Base-by-base conservation (phyloP, 805 yeast species). In the Candida bentonensis region DNA sequence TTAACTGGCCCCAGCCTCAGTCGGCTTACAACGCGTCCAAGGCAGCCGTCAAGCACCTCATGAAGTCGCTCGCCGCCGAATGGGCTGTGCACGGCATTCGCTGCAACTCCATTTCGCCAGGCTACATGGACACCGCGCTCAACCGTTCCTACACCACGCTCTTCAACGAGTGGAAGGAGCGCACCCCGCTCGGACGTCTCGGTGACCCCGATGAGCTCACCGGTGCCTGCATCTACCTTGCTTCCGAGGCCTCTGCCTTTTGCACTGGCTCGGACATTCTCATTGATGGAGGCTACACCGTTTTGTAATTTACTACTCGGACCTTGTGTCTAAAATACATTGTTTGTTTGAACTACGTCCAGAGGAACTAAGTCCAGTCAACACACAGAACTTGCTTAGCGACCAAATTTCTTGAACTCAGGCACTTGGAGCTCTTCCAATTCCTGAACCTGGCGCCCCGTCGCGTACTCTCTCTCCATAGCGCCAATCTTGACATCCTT, bases 1-100 rank as follows among this genome's bases (percentile, higher is more conserved):
- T 76, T 54, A 78, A 78, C 66, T 79, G 78, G 70, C 83, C 84
- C 39, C 82, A 78, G 63, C 82, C 82, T 13, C 83, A 78, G 63
- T 63, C 70, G 49, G 78, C 80, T 59, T 78, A 78, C 69, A 78
- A 78, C 64, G 80, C 80, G 66, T 73, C 82, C 54, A 78, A 78
- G 68, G 83, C 84, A 23, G 84, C 78, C 47, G 84, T 78, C 30
- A 71, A 73, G 51, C 84, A 78, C 62, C 69, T 78, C 62, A 76
- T 69, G 55, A 68, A 74, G 60, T 74, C 82, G 15, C 70, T 78
- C 52, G 82, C 83, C 26, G 78, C 79, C 48, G 84, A 78, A 63
- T 78, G 84, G 84, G 83, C 84, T 44, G 75, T 73, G 47, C 72
- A 73, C 66, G 71, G 70, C 59, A 77, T 76, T 55, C 69, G 83